Evolutionary conservation across 495 filamentous ascomycete genomes (phyloP).

Genomic region (Aspergillus haitiensis): DNA sequence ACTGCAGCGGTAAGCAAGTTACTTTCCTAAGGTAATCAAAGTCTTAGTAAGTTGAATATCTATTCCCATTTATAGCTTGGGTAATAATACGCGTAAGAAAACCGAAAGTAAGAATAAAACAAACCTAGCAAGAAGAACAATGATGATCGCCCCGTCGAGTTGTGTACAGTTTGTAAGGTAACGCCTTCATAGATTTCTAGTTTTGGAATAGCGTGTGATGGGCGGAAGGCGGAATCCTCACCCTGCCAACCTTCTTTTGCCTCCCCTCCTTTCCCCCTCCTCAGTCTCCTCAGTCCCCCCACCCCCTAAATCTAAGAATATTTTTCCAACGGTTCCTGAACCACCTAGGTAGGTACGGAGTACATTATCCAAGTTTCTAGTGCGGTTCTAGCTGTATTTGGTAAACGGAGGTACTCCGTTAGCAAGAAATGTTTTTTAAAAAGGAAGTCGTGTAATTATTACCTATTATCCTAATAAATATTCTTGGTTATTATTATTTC

Average conservation of each 20-base stretch:
- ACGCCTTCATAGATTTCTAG: background rate
- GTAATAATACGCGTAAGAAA: no score
- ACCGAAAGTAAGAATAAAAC: no score
- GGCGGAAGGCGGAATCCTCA: conserved; percentile 1
- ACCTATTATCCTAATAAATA: no score
- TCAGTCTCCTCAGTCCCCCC: background rate
- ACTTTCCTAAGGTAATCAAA: no score
- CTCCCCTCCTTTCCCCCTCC: background rate
- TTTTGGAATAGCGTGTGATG: background rate
- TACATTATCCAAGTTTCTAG: conserved; percentile 6
- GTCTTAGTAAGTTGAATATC: no score
- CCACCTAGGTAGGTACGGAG: background rate
- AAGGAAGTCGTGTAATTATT: no score
- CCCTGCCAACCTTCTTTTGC: background rate
- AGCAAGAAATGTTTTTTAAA: background rate
- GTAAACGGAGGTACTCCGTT: conserved; percentile 5
- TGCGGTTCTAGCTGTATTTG: conserved; percentile 8
- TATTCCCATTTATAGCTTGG: no score
- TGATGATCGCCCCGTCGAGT: background rate
- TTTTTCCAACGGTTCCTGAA: conserved; percentile 11
- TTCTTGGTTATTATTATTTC: no score
- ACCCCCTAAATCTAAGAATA: background rate
- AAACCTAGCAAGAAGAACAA: background rate
- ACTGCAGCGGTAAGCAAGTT: no score
- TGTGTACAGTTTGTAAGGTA: background rate